These are phyloP conservation scores for Pseudocercospora macadamiae DNA, from an alignment of 2,329 filamentous ascomycete species.

Conservation along the genomic window DNA sequence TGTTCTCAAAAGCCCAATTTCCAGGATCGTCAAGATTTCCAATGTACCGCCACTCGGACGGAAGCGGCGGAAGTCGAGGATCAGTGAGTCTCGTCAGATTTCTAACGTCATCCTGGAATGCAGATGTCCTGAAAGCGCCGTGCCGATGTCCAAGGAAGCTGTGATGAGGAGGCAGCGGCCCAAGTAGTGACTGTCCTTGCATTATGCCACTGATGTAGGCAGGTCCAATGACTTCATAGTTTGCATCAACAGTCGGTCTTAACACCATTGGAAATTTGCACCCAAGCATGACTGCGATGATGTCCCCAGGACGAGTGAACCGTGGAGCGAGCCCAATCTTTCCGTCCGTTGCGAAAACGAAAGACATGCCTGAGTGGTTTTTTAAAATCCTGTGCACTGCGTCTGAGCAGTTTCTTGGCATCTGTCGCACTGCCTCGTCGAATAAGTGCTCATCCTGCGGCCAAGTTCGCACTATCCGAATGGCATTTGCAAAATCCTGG, in stretches of 20 bases:
- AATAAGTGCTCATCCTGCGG: not conserved
- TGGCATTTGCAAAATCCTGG: not conserved
- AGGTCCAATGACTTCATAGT: not conserved
- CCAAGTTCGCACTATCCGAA: not conserved
- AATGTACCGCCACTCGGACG: not conserved
- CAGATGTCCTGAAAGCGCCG: not conserved
- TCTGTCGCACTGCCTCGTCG: not conserved
- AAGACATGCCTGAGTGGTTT: too few relatives aligned
- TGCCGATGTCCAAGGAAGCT: not conserved
- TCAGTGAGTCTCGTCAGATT: not conserved
- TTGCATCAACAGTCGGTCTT: not conserved
- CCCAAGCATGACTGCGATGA: not conserved
- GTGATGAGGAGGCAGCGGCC: not conserved
- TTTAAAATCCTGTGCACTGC: too few relatives aligned
- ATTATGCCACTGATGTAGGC: not conserved
- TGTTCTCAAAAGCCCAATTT: not conserved
- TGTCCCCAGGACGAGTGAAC: not conserved
- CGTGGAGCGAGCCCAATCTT: not conserved
- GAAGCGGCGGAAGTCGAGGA: not conserved
- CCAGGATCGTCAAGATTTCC: not conserved
- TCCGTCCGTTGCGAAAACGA: not conserved
- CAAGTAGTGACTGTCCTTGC: not conserved
- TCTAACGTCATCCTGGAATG: not conserved
- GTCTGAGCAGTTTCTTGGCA: not conserved
- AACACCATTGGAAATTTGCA: not conserved